Evolutionary conservation across 73 alveolate genomes (phyloP).

Genomic region (Paramecium sexaurelia): DNA sequence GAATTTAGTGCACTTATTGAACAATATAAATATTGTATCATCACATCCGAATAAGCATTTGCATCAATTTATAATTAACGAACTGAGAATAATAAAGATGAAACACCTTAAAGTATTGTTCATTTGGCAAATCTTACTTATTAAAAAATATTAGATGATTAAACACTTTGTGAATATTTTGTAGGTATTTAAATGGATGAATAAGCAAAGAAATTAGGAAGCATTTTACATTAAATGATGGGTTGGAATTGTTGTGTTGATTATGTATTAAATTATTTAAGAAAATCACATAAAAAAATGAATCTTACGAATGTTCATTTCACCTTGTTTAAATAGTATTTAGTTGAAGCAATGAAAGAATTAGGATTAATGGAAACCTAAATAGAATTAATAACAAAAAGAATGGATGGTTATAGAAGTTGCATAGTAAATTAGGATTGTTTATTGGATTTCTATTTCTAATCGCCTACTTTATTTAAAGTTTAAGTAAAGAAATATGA

Average conservation of each 20-base stretch:
- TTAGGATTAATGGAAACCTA: not conserved
- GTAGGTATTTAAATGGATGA: slow-evolving; percentile 15
- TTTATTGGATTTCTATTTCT: not conserved
- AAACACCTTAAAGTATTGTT: not conserved
- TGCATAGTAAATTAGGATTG: slow-evolving; percentile 17
- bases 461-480: not conserved
- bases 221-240: slow-evolving; percentile 3
- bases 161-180: not conserved
- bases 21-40: slow-evolving; percentile 1
- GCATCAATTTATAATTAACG: slow-evolving; percentile 38
- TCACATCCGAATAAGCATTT: not conserved
- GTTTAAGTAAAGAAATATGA: slow-evolving; percentile 19
- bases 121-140: not conserved
- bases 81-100: not conserved
- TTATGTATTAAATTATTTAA: not conserved
- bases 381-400: not conserved
- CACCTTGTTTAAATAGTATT: not conserved
- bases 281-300: slow-evolving; percentile 34
- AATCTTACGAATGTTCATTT: slow-evolving; percentile 40
- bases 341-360: slow-evolving; percentile 43
- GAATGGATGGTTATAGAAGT: slow-evolving; percentile 57
- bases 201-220: slow-evolving; percentile 36
- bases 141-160: not conserved
- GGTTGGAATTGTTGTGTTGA: slow-evolving; percentile 33
- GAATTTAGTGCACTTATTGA: slow-evolving; percentile 49